phyloP scores from a whole-genome alignment of 257 asterid species.

The Galeopsis tetrahit region DNA sequence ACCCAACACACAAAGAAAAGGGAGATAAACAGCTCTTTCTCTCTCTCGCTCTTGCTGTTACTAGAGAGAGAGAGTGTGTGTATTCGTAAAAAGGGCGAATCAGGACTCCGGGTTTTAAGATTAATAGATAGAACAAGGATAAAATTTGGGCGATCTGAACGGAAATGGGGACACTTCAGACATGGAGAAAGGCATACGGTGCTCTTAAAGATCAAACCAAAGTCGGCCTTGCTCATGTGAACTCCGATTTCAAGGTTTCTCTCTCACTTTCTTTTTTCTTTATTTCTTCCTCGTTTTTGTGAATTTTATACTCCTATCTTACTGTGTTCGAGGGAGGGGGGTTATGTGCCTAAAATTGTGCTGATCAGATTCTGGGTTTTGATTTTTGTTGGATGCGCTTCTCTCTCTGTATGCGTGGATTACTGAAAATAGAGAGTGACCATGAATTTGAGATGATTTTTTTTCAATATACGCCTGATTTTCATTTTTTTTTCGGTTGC shows the following conservation, averaged over 20 bases:
- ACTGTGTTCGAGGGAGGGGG: slow-evolving; percentile 19
- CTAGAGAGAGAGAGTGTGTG: slow-evolving; percentile 31
- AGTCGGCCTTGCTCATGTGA: slow-evolving; percentile 95
- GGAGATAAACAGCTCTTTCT: slow-evolving; percentile 19
- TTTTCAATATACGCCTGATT: slow-evolving; percentile 22
- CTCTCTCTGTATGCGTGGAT: slow-evolving; percentile 13
- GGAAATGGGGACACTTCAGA: slow-evolving; percentile 87
- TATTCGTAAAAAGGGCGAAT: neutral
- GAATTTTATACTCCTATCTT: neutral
- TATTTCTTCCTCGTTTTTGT: neutral
- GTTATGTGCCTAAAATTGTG: slow-evolving; percentile 25
- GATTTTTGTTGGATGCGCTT: slow-evolving; percentile 27
- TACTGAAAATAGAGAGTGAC: slow-evolving; percentile 31
- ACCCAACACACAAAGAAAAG: slow-evolving; percentile 23
- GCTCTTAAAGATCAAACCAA: slow-evolving; percentile 91
- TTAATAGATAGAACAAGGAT: slow-evolving; percentile 12
- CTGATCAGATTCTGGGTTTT: slow-evolving; percentile 32
- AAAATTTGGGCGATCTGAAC: slow-evolving; percentile 45
- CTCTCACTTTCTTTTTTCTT: neutral
- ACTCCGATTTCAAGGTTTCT: slow-evolving; percentile 95
- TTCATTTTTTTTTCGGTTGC: slow-evolving; percentile 35
- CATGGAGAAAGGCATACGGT: slow-evolving; percentile 93
- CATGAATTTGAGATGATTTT: slow-evolving; percentile 28
- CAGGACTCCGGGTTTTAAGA: slow-evolving; percentile 26
- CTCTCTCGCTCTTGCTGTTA: slow-evolving; percentile 24